phyloP scores from a whole-genome alignment of 75 land plant genomes.

The Pinus albicaulis region DNA sequence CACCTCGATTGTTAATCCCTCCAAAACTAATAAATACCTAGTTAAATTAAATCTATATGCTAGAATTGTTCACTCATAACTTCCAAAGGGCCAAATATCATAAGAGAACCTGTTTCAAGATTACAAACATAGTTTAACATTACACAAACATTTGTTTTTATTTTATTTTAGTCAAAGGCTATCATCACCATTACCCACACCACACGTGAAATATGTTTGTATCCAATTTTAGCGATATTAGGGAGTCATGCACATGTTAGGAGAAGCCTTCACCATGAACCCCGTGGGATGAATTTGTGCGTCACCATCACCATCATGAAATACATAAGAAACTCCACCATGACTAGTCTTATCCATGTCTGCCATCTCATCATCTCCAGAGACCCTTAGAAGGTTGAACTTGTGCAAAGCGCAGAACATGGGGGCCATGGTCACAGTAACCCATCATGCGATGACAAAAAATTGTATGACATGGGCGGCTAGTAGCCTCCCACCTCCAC shows the following conservation, averaged over 20 bases:
- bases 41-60: too few species aligned
- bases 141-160: too few species aligned
- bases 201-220: too few species aligned
- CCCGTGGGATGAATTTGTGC: slow-evolving; percentile 5
- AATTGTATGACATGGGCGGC: slow-evolving; percentile 51
- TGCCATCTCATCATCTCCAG: slow-evolving; percentile 51
- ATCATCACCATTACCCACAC: too few species aligned
- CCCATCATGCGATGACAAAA: slow-evolving; percentile 49
- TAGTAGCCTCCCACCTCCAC: slow-evolving; percentile 52
- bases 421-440: slow-evolving; percentile 53
- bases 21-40: too few species aligned
- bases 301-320: slow-evolving; percentile 42
- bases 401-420: slow-evolving; percentile 39
- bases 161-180: too few species aligned
- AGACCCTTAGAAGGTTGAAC: slow-evolving; percentile 40
- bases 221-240: slow-evolving; percentile 4
- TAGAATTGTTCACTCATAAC: too few species aligned
- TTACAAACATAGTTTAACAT: too few species aligned
- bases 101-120: too few species aligned
- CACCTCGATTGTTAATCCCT: too few species aligned
- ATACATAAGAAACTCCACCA: slow-evolving; percentile 47
- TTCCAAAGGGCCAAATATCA: too few species aligned
- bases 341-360: slow-evolving; percentile 70
- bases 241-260: too few species aligned
- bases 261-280: slow-evolving; percentile 31